Evolutionary conservation across 73 alveolate genomes (phyloP).

Genomic region (Blepharisma stoltei): DNA sequence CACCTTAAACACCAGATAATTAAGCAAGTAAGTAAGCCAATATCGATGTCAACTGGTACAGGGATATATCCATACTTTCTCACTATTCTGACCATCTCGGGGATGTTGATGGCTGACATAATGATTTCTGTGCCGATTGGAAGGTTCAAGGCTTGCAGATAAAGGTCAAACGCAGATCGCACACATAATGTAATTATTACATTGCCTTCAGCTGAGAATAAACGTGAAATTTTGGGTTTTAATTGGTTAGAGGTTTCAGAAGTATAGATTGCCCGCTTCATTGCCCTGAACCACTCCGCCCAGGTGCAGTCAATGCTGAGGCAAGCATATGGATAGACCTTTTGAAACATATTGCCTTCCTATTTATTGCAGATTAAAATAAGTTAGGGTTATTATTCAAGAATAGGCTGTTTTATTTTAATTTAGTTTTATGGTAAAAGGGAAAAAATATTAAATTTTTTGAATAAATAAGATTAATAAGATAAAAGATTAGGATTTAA

Average conservation of each 20-base stretch:
- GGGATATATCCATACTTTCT: conserved; percentile 69
- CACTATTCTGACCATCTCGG: conserved; percentile 75
- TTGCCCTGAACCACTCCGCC: conserved; percentile 17
- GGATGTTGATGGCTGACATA: conserved; percentile 75
- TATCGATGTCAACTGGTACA: conserved; percentile 75
- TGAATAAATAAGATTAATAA: too few species aligned
- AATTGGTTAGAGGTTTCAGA: background rate
- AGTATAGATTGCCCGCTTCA: background rate
- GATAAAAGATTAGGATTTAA: too few species aligned
- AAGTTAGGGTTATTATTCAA: too few species aligned
- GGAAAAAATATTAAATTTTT: too few species aligned
- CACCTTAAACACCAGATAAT: too few species aligned
- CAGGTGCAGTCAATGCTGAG: conserved; percentile 11
- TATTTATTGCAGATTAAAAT: too few species aligned
- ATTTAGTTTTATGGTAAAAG: too few species aligned
- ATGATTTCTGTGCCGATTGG: conserved; percentile 79
- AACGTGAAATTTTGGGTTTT: background rate
- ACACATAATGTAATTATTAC: conserved; percentile 42
- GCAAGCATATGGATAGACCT: conserved; percentile 11
- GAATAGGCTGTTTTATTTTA: too few species aligned
- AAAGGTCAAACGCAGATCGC: conserved; percentile 67
- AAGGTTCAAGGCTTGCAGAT: conserved; percentile 58
- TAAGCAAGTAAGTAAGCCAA: too few species aligned
- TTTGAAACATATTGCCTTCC: background rate
- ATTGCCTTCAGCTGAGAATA: conserved; percentile 8